These are phyloP conservation scores for Ustilago cynodontis DNA, from an alignment of 1,284 basidiomycete genomes.

Conservation along the genomic window DNA sequence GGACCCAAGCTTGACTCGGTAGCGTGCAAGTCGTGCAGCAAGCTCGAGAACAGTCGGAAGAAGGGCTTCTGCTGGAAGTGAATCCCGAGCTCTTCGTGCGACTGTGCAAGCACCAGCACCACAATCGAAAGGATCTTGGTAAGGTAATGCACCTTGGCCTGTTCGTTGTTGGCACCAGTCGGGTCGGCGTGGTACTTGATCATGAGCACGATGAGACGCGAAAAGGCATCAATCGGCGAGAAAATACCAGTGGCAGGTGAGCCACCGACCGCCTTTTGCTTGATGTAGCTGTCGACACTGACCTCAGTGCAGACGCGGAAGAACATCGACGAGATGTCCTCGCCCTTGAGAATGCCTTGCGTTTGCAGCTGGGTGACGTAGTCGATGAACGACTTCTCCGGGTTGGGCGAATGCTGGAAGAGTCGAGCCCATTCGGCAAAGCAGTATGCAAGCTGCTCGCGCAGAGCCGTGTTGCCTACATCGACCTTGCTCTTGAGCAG, in stretches of 20 bases:
- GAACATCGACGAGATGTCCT: slow-evolving; percentile 96
- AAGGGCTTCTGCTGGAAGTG: slow-evolving; percentile 98
- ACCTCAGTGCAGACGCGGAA: slow-evolving; percentile 97
- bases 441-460: slow-evolving; percentile 75
- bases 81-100: slow-evolving; percentile 91
- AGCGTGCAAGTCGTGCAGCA: slow-evolving; percentile 88
- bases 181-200: slow-evolving; percentile 99
- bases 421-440: slow-evolving; percentile 90
- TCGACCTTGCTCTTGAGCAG: slow-evolving; percentile 69
- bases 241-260: slow-evolving; percentile 79
- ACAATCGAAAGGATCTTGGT: slow-evolving; percentile 98
- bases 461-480: slow-evolving; percentile 67
- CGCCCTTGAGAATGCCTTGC: slow-evolving; percentile 94
- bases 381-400: slow-evolving; percentile 95
- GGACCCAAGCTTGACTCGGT: slow-evolving; percentile 84
- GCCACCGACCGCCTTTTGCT: slow-evolving; percentile 83
- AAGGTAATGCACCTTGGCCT: slow-evolving; percentile 94
- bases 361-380: slow-evolving; percentile 96
- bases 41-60: slow-evolving; percentile 97
- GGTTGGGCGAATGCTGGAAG: slow-evolving; percentile 88
- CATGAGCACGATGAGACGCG: slow-evolving; percentile 94
- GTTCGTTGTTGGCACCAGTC: slow-evolving; percentile 84
- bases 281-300: slow-evolving; percentile 90
- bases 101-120: slow-evolving; percentile 91
- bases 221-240: slow-evolving; percentile 94